Conservation (phyloP, 768 basidiomycete species). For the Tulasnella sp. region DNA sequence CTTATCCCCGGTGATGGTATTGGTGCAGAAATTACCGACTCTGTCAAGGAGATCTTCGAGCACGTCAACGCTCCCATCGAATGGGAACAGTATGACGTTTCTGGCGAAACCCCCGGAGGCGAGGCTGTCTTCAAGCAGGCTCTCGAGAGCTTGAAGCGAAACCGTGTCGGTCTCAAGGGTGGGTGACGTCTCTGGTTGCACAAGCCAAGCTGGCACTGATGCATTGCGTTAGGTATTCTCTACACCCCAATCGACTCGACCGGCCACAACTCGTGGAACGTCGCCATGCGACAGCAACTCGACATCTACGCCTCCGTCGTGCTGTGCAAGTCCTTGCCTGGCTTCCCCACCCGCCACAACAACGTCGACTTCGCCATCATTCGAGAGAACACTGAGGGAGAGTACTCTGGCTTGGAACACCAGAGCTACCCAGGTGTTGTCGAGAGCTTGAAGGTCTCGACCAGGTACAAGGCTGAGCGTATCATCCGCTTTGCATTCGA, state of each 20-base stretch:
- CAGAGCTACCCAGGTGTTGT: constrained; percentile 98
- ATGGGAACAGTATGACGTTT: constrained; percentile 97
- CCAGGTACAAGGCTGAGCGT: constrained; percentile 88
- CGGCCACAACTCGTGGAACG: constrained; percentile 99
- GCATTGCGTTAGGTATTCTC: constrained; percentile 61
- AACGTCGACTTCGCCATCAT: constrained; percentile 99
- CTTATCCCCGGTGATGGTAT: constrained; percentile 98
- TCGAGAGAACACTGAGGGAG: constrained; percentile 99
- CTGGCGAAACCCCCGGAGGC: constrained; percentile 87
- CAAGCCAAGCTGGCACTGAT: neutral
- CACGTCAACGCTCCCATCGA: constrained; percentile 96
- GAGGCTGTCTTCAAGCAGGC: constrained; percentile 95
- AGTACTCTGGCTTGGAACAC: constrained; percentile 98
- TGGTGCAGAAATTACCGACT: constrained; percentile 93
- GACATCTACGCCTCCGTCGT: constrained; percentile 99
- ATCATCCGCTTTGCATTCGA: constrained; percentile 97
- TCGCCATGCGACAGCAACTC: constrained; percentile 98
- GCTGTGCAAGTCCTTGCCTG: constrained; percentile 94
- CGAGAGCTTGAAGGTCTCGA: constrained; percentile 95
- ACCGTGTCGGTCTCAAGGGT: constrained; percentile 98
- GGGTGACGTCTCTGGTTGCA: neutral
- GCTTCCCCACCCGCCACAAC: constrained; percentile 88
- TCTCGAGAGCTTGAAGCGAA: constrained; percentile 95
- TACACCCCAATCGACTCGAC: constrained; percentile 95
- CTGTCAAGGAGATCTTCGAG: constrained; percentile 98